Evolutionary conservation across 805 yeast genomes (phyloP).

Genomic region (Yarrowia divulgata): DNA sequence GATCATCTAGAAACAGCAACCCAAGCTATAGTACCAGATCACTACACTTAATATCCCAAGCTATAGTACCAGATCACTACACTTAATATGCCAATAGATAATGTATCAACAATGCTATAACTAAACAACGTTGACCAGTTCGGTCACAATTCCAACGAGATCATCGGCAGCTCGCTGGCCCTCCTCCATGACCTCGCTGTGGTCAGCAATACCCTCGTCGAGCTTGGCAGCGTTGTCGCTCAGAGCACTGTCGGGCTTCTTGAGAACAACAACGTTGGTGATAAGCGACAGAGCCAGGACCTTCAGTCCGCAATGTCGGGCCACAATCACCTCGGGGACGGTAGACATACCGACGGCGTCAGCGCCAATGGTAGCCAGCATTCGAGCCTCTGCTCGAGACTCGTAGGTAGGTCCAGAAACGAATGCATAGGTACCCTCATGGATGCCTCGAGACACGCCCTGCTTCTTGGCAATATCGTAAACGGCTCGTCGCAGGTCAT

Average conservation of each 20-base stretch:
- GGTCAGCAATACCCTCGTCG: constrained; percentile 79
- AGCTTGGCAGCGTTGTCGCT: constrained; percentile 42
- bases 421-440: constrained; percentile 86
- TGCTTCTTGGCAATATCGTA: constrained; percentile 62
- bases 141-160: constrained; percentile 68
- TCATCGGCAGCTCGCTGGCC: constrained; percentile 84
- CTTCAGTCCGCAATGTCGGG: constrained; percentile 83
- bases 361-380: constrained; percentile 75
- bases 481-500: constrained; percentile 68
- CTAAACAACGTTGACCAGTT: constrained; percentile 42
- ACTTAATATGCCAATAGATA: not conserved
- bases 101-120: not conserved
- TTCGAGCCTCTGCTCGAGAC: constrained; percentile 87
- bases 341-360: constrained; percentile 99
- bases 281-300: constrained; percentile 86
- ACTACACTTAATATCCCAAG: not conserved
- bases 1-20: too few species aligned
- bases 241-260: constrained; percentile 52
- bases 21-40: not conserved
- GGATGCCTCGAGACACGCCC: constrained; percentile 62
- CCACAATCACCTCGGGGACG: constrained; percentile 93
- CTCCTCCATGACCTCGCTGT: constrained; percentile 86
- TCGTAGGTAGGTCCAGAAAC: constrained; percentile 96
- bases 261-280: constrained; percentile 81
- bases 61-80: not conserved